Conservation (phyloP, 306 rosid genomes). For the Styphnolobium japonicum region DNA sequence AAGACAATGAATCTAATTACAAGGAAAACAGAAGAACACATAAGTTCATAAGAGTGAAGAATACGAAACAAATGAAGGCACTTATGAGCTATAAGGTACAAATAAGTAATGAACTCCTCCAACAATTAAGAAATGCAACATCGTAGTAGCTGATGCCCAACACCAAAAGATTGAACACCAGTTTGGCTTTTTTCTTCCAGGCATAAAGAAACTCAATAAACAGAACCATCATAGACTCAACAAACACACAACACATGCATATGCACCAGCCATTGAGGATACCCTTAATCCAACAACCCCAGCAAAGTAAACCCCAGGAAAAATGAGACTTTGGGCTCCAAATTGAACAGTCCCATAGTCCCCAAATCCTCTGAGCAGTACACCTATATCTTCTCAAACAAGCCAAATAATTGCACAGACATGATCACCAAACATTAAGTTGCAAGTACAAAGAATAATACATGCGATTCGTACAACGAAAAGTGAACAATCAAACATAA, state of each 20-base stretch:
- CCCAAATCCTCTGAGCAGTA: not conserved
- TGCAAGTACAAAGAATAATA: not conserved
- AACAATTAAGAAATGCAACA: conserved; percentile 6
- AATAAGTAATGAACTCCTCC: not conserved
- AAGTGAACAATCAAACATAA: conserved; percentile 3
- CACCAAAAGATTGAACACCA: not conserved
- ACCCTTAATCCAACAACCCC: not conserved
- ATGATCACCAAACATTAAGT: not conserved
- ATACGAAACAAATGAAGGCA: not conserved
- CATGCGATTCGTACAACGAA: not conserved
- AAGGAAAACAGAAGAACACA: not conserved
- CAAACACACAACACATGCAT: not conserved
- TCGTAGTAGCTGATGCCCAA: conserved; percentile 1
- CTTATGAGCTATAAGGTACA: not conserved
- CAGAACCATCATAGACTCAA: not conserved
- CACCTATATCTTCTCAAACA: conserved; percentile 18
- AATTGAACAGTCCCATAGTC: conserved; percentile 3
- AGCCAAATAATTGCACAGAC: not conserved
- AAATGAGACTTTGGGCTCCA: not conserved
- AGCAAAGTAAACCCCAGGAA: not conserved
- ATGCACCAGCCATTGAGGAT: not conserved
- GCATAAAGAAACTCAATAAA: not conserved
- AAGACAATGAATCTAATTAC: not conserved
- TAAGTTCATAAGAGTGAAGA: not conserved
- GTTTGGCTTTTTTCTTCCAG: not conserved